phyloP scores from a whole-genome alignment of 1,139 yeast genomes.

The Yamadazyma sp. region DNA sequence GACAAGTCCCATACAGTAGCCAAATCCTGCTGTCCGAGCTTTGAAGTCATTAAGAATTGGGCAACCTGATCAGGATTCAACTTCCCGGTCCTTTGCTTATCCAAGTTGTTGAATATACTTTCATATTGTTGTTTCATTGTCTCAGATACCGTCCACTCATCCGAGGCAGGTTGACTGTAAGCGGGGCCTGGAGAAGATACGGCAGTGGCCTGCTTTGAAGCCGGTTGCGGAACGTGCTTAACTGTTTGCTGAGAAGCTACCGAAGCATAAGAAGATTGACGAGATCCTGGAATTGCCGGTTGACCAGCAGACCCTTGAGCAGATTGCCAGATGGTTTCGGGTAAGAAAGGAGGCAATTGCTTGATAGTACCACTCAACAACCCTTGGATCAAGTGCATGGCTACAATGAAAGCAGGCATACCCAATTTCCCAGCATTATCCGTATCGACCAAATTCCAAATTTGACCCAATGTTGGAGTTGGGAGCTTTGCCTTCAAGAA shows the following conservation, averaged over 20 bases:
- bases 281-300: constrained; percentile 16
- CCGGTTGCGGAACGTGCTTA: constrained; percentile 26
- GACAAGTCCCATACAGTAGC: constrained; percentile 95
- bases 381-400: constrained; percentile 93
- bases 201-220: constrained; percentile 9
- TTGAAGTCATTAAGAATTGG: constrained; percentile 83
- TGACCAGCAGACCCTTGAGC: constrained; percentile 22
- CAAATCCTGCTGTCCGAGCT: constrained; percentile 77
- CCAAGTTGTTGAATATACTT: constrained; percentile 72
- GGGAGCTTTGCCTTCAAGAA: constrained; percentile 87
- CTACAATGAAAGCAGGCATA: constrained; percentile 77
- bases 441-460: constrained; percentile 87
- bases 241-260: constrained; percentile 51
- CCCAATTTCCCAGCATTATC: constrained; percentile 70
- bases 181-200: constrained; percentile 7
- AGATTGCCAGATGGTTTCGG: constrained; percentile 66
- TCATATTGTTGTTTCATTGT: constrained; percentile 79
- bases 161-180: constrained; percentile 2
- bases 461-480: constrained; percentile 70
- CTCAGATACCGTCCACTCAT: constrained; percentile 68
- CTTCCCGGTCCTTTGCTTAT: constrained; percentile 59
- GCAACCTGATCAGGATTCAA: constrained; percentile 83
- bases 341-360: constrained; percentile 68
- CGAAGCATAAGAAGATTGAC: constrained; percentile 47
- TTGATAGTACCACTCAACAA: constrained; percentile 65